Percentiles rank a stretch among this genome's conserved stretches.
These are phyloP conservation scores for Pichia insulana DNA, from an alignment of 805 yeast species.

Conservation along the genomic window DNA sequence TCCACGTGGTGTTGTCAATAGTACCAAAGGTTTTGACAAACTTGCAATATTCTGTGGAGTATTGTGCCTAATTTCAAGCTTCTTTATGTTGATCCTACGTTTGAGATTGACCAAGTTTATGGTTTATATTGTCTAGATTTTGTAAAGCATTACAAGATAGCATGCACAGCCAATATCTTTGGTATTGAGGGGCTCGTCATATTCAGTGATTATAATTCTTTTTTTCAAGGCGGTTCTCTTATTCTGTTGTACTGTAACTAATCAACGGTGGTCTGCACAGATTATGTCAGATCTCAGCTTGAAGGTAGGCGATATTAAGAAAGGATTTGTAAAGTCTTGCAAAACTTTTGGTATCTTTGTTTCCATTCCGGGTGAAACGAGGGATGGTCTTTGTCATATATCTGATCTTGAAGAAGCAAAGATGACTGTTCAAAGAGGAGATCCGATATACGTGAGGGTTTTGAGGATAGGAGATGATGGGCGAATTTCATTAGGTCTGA, in stretches of 20 bases:
- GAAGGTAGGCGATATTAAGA: constrained; percentile 37
- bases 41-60: constrained; percentile 27
- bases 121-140: no score
- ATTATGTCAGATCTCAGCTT: constrained; percentile 4
- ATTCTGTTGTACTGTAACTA: no score
- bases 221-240: no score
- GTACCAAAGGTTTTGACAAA: constrained; percentile 22
- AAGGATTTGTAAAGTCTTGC: constrained; percentile 52
- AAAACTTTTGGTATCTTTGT: constrained; percentile 77
- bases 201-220: no score
- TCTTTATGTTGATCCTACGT: constrained; percentile 8
- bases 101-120: constrained; percentile 1
- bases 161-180: no score
- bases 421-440: constrained; percentile 38
- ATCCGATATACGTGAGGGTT: constrained; percentile 60
- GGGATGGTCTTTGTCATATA: constrained; percentile 67
- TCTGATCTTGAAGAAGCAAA: constrained; percentile 44
- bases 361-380: constrained; percentile 30
- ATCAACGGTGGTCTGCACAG: no score
- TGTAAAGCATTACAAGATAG: no score
- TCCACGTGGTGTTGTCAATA: constrained; percentile 16
- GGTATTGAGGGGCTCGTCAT: no score
- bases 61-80: constrained; percentile 16
- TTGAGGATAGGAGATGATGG: constrained; percentile 32
- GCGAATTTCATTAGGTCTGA: constrained; percentile 56